These are phyloP conservation scores for Senna tora DNA, from an alignment of 306 rosid species.

Conservation along the genomic window DNA sequence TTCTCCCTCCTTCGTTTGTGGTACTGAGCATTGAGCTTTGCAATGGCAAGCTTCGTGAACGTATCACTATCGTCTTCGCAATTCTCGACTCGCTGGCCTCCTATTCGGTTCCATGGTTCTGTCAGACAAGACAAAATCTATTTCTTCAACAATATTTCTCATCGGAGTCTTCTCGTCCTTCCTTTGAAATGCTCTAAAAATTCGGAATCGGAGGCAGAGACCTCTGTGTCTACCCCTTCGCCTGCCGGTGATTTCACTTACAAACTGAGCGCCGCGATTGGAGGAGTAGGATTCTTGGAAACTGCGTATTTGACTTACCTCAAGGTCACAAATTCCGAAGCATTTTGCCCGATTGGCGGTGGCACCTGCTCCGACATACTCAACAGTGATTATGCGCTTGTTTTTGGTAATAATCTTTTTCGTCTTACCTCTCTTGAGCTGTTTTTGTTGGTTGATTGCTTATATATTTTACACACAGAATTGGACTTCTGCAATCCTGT, in stretches of 20 bases:
- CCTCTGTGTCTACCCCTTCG: slow-evolving; percentile 32
- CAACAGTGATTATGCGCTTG: slow-evolving; percentile 74
- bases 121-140: slow-evolving; percentile 26
- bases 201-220: slow-evolving; percentile 42
- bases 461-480: not conserved
- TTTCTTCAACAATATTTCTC: slow-evolving; percentile 5
- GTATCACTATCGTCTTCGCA: slow-evolving; percentile 48
- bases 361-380: slow-evolving; percentile 68
- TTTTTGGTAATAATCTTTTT: slow-evolving; percentile 57
- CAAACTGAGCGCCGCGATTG: slow-evolving; percentile 54
- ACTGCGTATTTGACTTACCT: slow-evolving; percentile 80
- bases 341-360: slow-evolving; percentile 71
- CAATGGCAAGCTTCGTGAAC: slow-evolving; percentile 59
- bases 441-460: not conserved
- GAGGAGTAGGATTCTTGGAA: slow-evolving; percentile 76
- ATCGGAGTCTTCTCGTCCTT: slow-evolving; percentile 24
- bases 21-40: not conserved
- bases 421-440: not conserved
- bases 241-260: slow-evolving; percentile 44
- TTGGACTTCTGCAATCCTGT: not conserved
- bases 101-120: slow-evolving; percentile 23
- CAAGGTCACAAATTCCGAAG: slow-evolving; percentile 68
- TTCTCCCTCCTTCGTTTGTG: not conserved
- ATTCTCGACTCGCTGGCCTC: slow-evolving; percentile 34
- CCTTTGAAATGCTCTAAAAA: slow-evolving; percentile 49